phyloP scores from a whole-genome alignment of 345 rosid genomes.

The Salix caprea region DNA sequence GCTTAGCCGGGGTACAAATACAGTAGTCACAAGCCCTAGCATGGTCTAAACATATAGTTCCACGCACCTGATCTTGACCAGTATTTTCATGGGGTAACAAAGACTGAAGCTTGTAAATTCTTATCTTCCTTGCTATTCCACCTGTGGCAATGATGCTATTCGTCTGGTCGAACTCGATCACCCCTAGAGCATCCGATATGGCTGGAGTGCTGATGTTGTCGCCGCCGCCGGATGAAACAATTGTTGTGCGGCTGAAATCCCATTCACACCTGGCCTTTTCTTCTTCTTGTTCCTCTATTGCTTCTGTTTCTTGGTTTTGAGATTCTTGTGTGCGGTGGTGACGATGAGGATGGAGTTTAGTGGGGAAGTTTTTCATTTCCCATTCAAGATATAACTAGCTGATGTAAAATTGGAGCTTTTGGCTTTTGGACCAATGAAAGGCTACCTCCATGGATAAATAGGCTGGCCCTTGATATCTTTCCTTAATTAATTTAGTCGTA shows the following conservation, averaged over 20 bases:
- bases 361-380: slow-evolving; percentile 46
- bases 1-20: slow-evolving; percentile 87
- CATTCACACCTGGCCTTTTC: slow-evolving; percentile 49
- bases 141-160: slow-evolving; percentile 63
- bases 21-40: slow-evolving; percentile 44
- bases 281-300: slow-evolving; percentile 6
- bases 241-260: slow-evolving; percentile 53
- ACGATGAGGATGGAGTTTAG: slow-evolving; percentile 8
- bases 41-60: slow-evolving; percentile 36
- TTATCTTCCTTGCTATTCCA: slow-evolving; percentile 78
- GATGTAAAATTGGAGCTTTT: slow-evolving; percentile 18
- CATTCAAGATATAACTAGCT: slow-evolving; percentile 40
- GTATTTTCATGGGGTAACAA: slow-evolving; percentile 19
- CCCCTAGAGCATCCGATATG: slow-evolving; percentile 65
- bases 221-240: slow-evolving; percentile 34
- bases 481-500: background rate
- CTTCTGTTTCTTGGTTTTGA: background rate
- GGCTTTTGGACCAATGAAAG: slow-evolving; percentile 39
- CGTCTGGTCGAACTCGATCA: slow-evolving; percentile 64
- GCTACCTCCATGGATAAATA: slow-evolving; percentile 27
- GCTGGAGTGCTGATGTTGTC: slow-evolving; percentile 20
- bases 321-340: background rate
- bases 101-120: slow-evolving; percentile 50
- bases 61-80: background rate
- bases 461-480: slow-evolving; percentile 15